These are phyloP conservation scores for Aurantiochytrium sp. DNA, from an alignment of 108 stramenopile genomes.

Conservation along the genomic window DNA sequence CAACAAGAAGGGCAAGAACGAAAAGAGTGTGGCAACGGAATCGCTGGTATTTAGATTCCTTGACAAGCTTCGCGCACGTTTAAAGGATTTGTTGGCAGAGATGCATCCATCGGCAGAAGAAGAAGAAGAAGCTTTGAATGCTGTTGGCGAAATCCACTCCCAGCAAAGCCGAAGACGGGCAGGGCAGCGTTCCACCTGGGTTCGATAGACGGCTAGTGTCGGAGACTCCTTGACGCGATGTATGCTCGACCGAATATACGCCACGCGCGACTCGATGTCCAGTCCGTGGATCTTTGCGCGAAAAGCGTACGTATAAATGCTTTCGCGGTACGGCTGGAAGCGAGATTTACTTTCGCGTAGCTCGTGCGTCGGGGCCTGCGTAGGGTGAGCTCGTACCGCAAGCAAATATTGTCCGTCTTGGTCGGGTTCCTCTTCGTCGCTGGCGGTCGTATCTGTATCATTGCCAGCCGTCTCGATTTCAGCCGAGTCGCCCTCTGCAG, in stretches of 20 bases:
- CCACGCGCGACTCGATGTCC: background rate
- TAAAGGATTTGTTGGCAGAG: too few species aligned
- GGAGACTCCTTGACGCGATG: background rate
- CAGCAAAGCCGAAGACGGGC: background rate
- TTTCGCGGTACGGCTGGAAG: background rate
- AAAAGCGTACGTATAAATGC: background rate
- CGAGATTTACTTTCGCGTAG: background rate
- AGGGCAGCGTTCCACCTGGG: background rate
- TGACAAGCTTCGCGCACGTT: background rate
- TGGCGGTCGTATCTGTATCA: too few species aligned
- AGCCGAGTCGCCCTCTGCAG: too few species aligned
- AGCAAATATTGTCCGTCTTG: background rate
- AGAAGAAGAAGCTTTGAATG: too few species aligned
- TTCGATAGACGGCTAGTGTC: background rate
- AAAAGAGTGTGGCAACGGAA: background rate
- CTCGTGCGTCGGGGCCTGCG: background rate
- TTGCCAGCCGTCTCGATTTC: too few species aligned
- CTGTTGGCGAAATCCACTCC: background rate
- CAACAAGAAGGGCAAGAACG: background rate
- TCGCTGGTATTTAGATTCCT: background rate
- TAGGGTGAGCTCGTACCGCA: background rate
- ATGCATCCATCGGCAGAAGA: too few species aligned
- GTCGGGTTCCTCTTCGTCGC: too few species aligned
- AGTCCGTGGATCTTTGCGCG: background rate
- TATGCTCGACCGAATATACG: background rate